Base-by-base conservation (phyloP, 176 grass and related monocot species). In the Phoenix roebelenii region DNA sequence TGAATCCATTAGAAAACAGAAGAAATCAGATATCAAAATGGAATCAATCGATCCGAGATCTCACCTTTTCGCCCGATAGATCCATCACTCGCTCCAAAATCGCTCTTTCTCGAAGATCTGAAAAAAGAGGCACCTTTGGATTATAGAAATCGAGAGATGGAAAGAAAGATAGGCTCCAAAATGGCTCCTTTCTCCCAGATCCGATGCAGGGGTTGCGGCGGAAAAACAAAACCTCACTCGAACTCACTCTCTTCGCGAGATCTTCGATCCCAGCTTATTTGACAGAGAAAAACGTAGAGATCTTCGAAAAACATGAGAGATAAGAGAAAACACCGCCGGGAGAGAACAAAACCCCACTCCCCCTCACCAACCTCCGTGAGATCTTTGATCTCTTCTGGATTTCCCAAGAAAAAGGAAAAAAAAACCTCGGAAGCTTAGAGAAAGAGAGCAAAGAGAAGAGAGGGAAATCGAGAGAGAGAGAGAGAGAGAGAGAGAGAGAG, bases 51-150 rank as follows among this genome's bases (percentile, higher is more conserved):
- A 4, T 23, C 50, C 29, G 63, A 44, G 9, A 12, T 44, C 32
- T 65, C 15, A 89, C 88, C 73, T 85, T 76, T 52, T 71, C 72
- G 23, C 78, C 67, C 6, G 77, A 63, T 0, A 66, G 68, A 73
- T 84, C 89, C 89, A 93, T 93, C 44, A 30, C 60, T 63, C 24
- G 17, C 32, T 5, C 60, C 60, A 73, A 72, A 55, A 10, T 25
- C 28, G 44, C 3, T 55, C 48, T n/a, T 44, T 44, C 28, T 23
- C 26, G 15, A 60, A 20, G n/a, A 55, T 35, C 55, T 3, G 9
- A 60, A 62, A 76, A 62, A 54, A 35, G 49, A 77, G 35, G 10
- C 7, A 14, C 9, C 28, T 30, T 30, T 30, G 28, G 28, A 30
- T 30, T 30, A 30, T 12, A 0, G 9, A 44, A 66, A 16, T n/a